Evolutionary conservation across 2,329 filamentous ascomycete species (phyloP).

Genomic region (Colletotrichum sp.): DNA sequence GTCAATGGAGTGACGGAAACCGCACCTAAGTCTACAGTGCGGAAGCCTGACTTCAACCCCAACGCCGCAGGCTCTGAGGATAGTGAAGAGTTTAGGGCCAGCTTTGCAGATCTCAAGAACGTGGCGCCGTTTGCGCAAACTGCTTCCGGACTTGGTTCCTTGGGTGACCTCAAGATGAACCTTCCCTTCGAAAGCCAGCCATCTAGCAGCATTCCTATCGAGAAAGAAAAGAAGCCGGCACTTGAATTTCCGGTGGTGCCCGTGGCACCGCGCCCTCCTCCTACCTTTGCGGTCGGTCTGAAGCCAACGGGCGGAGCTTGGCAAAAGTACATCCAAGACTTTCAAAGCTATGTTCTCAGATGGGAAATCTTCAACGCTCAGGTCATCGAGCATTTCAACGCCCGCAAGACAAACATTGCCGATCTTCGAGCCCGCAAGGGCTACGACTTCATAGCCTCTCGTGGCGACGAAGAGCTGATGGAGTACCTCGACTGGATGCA

Average conservation of each 20-base stretch:
- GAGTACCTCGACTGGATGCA: constrained; percentile 66
- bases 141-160: constrained; percentile 55
- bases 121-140: constrained; percentile 58
- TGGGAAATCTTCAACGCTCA: constrained; percentile 48
- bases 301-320: constrained; percentile 49
- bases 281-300: constrained; percentile 44
- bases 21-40: constrained; percentile 17
- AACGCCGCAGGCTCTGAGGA: constrained; percentile 59
- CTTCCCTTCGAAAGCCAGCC: constrained; percentile 62
- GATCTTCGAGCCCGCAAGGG: constrained; percentile 45
- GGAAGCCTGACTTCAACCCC: constrained; percentile 29
- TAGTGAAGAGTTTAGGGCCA: constrained; percentile 58
- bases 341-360: constrained; percentile 56
- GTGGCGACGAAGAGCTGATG: constrained; percentile 50
- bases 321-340: constrained; percentile 57
- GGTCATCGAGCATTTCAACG: constrained; percentile 61
- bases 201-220: constrained; percentile 42
- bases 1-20: constrained; percentile 24
- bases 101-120: constrained; percentile 60
- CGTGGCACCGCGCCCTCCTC: constrained; percentile 51
- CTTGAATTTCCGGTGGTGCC: constrained; percentile 56
- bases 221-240: constrained; percentile 36
- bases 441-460: constrained; percentile 47
- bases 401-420: constrained; percentile 50
- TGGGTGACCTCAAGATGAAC: constrained; percentile 59